Base-by-base conservation (phyloP, 345 rosid genomes). In the Anacardium occidentale region DNA sequence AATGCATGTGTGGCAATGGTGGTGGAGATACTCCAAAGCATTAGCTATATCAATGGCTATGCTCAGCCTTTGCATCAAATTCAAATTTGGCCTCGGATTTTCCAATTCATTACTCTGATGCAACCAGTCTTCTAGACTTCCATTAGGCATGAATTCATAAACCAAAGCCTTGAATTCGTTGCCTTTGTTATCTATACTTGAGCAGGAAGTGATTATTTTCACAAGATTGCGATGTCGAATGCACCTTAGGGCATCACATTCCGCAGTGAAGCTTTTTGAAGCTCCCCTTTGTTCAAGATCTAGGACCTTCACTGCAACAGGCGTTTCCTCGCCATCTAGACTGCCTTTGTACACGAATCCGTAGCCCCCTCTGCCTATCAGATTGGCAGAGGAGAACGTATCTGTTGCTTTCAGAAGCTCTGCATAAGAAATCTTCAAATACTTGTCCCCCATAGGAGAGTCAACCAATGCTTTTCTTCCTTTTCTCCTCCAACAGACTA, bases 331-430 rank as follows among this genome's bases (percentile, higher is more conserved):
- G 0, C 40, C 32, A 15, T 17, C 70, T 2, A 82, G 77, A 21
- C 60, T 72, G 37, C 83, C 79, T 69, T 72, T 83, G 42, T 75
- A 79, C 18, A 83, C 83, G 1, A 73, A 75, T 29, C 83, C 83
- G 10, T 60, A 77, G 57, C 83, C 67, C n/a, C 86, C 84, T 0
- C 2, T 48, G 56, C 86, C 86, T 20, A 77, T 60, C 42, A 71
- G 47, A 26, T 77, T 77, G 25, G 63, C 61, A 9, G 64, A 10
- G 24, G 84, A 83, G 72, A 83, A 83, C 57, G 80, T 82, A 14
- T 70, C 71, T 3, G 84, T 80, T 22, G 76, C 75, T 63, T 73
- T 62, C 2, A 74, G 42, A 32, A 83, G 80, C 48, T 63, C 72
- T 14, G 60, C 64, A 53, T 79, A 83, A 1, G 86, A 74, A 21